Percentiles rank a stretch among this genome's conserved stretches.
These are phyloP conservation scores for Schizophyllum commune DNA, from an alignment of 1,284 basidiomycete species.

Conservation along the genomic window DNA sequence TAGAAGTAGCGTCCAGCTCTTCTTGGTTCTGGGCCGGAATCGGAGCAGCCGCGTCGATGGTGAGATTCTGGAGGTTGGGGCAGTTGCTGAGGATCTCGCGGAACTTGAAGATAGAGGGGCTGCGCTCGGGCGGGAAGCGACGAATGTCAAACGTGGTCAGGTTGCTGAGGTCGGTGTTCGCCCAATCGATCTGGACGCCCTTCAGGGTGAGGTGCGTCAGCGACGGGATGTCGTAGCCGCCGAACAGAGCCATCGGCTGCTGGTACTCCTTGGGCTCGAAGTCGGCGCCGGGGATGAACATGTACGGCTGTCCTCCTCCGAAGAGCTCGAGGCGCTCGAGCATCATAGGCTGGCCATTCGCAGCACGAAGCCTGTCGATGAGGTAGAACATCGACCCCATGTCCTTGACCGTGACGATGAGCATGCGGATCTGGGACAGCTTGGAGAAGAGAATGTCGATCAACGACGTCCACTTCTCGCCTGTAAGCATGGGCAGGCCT, in stretches of 20 bases:
- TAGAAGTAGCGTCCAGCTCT: slow-evolving; percentile 14
- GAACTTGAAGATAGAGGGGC: slow-evolving; percentile 40
- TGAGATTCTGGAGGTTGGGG: slow-evolving; percentile 41
- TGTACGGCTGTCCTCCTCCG: slow-evolving; percentile 36
- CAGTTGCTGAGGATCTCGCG: slow-evolving; percentile 41
- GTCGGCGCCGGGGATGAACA: slow-evolving; percentile 22
- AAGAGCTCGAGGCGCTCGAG: slow-evolving; percentile 56
- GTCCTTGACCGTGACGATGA: slow-evolving; percentile 44
- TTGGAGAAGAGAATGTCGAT: slow-evolving; percentile 40
- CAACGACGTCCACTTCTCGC: slow-evolving; percentile 34
- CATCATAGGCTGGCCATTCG: slow-evolving; percentile 23
- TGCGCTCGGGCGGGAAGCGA: slow-evolving; percentile 40
- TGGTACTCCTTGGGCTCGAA: slow-evolving; percentile 25
- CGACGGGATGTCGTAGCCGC: slow-evolving; percentile 30
- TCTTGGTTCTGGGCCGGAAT: slow-evolving; percentile 17
- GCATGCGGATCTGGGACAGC: slow-evolving; percentile 43
- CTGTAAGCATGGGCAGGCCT: slow-evolving; percentile 23
- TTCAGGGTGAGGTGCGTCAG: slow-evolving; percentile 43
- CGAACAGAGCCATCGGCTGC: slow-evolving; percentile 36
- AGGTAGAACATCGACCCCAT: slow-evolving; percentile 43
- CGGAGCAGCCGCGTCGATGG: slow-evolving; percentile 54
- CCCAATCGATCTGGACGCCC: slow-evolving; percentile 52
- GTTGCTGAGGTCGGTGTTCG: slow-evolving; percentile 34
- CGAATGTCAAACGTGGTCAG: slow-evolving; percentile 55
- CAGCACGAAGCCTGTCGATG: slow-evolving; percentile 36